Conservation (phyloP, 768 basidiomycete genomes). For the Tulasnella sp. region DNA sequence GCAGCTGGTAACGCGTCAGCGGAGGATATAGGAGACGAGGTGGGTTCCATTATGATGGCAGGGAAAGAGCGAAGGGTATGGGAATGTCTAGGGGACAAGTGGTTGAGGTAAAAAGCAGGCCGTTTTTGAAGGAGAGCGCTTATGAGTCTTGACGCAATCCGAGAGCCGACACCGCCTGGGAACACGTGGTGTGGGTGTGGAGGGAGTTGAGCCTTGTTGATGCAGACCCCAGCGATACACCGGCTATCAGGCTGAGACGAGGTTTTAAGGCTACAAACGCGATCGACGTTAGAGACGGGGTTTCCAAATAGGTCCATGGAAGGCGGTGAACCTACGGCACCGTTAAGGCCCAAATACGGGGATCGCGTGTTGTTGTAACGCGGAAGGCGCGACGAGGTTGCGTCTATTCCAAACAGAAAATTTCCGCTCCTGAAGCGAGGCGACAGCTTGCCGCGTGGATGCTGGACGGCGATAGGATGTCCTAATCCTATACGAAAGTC, state of each 20-base stretch:
- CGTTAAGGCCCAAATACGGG: too few species aligned
- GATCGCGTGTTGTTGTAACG: too few species aligned
- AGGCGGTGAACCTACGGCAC: too few species aligned
- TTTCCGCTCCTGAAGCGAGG: too few species aligned
- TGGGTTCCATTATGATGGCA: not conserved
- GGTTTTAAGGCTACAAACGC: not conserved
- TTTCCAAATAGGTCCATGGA: too few species aligned
- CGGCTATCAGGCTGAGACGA: not conserved
- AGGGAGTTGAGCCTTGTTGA: not conserved
- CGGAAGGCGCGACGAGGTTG: too few species aligned
- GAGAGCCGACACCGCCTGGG: not conserved
- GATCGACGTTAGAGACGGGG: too few species aligned
- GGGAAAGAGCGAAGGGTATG: not conserved
- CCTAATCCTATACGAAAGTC: too few species aligned
- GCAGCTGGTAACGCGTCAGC: not conserved
- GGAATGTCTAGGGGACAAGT: not conserved
- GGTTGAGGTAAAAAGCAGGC: not conserved
- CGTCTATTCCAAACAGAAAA: too few species aligned
- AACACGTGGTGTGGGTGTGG: not conserved
- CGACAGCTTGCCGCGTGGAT: too few species aligned
- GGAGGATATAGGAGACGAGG: not conserved
- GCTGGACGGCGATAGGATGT: too few species aligned
- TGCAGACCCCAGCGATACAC: not conserved
- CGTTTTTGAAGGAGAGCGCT: not conserved
- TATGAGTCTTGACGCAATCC: conserved; percentile 4